Evolutionary conservation across 371 early-diverging fungal species (phyloP).

Genomic region (Syncephalastrum contaminatum): DNA sequence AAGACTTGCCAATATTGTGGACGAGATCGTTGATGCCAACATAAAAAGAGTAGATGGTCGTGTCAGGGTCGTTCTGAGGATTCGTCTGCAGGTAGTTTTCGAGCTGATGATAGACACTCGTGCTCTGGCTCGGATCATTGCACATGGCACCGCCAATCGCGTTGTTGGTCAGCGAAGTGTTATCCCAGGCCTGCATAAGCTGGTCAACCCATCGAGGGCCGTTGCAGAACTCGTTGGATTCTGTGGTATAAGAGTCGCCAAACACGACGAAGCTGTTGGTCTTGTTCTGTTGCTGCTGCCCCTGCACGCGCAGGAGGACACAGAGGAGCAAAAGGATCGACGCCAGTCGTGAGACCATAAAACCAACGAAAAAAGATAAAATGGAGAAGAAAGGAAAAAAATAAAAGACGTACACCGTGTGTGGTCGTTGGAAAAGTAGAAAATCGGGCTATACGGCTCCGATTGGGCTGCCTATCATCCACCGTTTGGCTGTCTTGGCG

Average conservation of each 20-base stretch:
- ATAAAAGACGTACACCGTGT: too few species aligned
- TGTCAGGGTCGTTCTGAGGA: neutral
- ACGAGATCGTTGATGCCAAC: slow-evolving; percentile 17
- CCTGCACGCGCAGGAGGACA: too few species aligned
- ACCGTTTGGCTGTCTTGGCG: too few species aligned
- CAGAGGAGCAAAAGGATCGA: too few species aligned
- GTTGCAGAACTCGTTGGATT: slow-evolving; percentile 4
- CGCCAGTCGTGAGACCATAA: too few species aligned
- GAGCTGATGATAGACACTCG: neutral
- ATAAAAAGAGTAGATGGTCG: slow-evolving; percentile 6
- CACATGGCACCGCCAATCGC: slow-evolving; percentile 16
- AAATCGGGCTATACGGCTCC: too few species aligned
- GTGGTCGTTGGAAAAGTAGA: too few species aligned
- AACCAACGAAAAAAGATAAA: too few species aligned
- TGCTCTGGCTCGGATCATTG: neutral
- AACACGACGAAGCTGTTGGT: slow-evolving; percentile 5
- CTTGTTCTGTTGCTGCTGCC: too few species aligned
- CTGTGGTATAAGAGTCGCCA: slow-evolving; percentile 17
- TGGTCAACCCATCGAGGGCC: slow-evolving; percentile 14
- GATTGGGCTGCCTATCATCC: too few species aligned
- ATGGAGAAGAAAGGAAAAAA: too few species aligned
- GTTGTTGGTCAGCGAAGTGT: slow-evolving; percentile 7
- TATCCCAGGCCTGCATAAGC: slow-evolving; percentile 8
- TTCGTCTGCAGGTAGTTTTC: neutral
- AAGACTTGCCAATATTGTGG: slow-evolving; percentile 1